A percentile compares a stretch with the other conserved stretches of the same genome.
Evolutionary conservation across 345 rosid species (phyloP).

Genomic region (Pistacia vera): DNA sequence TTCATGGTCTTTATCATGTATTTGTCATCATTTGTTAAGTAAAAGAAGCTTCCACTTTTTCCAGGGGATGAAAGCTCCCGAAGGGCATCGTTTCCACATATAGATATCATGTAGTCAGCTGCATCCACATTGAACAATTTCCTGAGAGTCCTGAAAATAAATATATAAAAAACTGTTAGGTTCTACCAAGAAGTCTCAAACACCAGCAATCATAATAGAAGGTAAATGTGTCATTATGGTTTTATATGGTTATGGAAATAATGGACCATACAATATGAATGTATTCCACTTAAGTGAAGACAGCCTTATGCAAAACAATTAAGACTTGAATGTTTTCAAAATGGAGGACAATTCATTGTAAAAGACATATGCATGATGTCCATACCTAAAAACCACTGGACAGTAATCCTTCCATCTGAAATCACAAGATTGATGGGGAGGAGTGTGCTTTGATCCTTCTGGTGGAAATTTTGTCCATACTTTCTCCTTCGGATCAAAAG

Average conservation of each 20-base stretch:
- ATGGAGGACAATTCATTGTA: not conserved
- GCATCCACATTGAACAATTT: conserved; percentile 88
- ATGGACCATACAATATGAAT: not conserved
- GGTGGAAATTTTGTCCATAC: conserved; percentile 97
- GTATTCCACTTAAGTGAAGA: not conserved
- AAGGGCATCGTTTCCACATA: conserved; percentile 94
- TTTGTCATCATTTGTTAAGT: conserved; percentile 84
- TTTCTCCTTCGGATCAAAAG: conserved; percentile 92
- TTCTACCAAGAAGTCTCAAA: not conserved
- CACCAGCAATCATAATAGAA: not conserved
- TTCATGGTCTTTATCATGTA: conserved; percentile 99
- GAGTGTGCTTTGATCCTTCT: conserved; percentile 92
- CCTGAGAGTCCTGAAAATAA: conserved; percentile 78
- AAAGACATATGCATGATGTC: conserved; percentile 7
- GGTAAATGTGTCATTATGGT: not conserved
- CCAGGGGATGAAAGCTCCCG: conserved; percentile 99
- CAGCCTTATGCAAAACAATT: not conserved
- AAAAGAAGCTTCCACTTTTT: conserved; percentile 97
- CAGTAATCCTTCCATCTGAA: conserved; percentile 99
- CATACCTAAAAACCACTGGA: conserved; percentile 94
- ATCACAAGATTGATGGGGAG: conserved; percentile 90
- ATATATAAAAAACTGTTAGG: conserved; percentile 17
- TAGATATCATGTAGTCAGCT: conserved; percentile 96
- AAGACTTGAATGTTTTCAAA: not conserved
- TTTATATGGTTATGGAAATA: not conserved